A percentile compares a stretch with the other conserved stretches of the same genome.
phyloP scores from a whole-genome alignment of 2,329 filamentous ascomycete species.

The Penicillium sp. region DNA sequence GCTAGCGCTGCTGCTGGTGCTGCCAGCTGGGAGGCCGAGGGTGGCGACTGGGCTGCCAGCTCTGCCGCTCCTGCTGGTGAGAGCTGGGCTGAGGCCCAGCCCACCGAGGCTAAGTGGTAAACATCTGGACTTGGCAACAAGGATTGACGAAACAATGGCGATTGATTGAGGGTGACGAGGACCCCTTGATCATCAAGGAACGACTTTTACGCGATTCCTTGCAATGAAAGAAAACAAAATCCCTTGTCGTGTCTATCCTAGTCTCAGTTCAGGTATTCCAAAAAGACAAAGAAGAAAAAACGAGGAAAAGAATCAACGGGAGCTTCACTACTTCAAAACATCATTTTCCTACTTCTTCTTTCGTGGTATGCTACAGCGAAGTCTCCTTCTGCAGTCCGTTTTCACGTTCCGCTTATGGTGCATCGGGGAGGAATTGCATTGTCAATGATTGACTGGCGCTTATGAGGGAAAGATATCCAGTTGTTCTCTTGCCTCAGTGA shows the following conservation, averaged over 20 bases:
- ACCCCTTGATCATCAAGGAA: too few species aligned
- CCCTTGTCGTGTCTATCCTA: constrained; percentile 36
- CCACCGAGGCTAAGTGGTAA: constrained; percentile 36
- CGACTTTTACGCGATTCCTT: too few species aligned
- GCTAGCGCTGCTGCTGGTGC: constrained; percentile 45
- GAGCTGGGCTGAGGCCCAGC: constrained; percentile 37
- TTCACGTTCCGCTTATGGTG: constrained; percentile 23
- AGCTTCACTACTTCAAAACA: constrained; percentile 23
- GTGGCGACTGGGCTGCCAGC: constrained; percentile 47
- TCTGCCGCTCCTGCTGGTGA: constrained; percentile 33
- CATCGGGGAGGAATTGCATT: constrained; percentile 33
- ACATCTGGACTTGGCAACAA: too few species aligned
- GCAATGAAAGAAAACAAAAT: too few species aligned
- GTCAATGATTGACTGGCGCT: constrained; percentile 62
- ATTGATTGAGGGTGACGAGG: too few species aligned
- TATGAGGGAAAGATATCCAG: constrained; percentile 99
- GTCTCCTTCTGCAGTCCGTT: too few species aligned
- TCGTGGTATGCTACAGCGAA: too few species aligned
- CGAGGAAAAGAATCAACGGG: constrained; percentile 28
- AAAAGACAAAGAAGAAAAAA: constrained; percentile 28
- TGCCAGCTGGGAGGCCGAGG: constrained; percentile 54
- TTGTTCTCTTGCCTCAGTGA: constrained; percentile 37
- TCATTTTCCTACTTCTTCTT: too few species aligned
- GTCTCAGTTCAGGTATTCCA: constrained; percentile 26
- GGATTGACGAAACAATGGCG: too few species aligned